Evolutionary conservation across 306 rosid genomes (phyloP).

Genomic region (Prunus salicina): DNA sequence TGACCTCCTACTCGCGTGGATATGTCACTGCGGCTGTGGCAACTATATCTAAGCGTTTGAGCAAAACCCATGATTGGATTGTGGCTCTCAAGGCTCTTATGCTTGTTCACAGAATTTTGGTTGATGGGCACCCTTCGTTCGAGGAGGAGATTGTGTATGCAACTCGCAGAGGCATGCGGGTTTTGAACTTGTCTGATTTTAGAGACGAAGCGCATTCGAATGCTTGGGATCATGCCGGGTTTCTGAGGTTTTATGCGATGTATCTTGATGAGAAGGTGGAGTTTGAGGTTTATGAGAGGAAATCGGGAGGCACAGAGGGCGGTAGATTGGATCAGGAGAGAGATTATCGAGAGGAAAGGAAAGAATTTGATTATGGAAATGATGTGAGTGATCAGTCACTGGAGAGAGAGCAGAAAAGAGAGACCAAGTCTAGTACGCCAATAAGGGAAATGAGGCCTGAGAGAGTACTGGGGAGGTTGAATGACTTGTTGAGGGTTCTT

Average conservation of each 20-base stretch:
- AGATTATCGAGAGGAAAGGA: constrained; percentile 25
- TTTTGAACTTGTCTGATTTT: constrained; percentile 63
- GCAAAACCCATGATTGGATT: constrained; percentile 79
- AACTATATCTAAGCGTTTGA: constrained; percentile 57
- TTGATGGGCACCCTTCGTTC: constrained; percentile 70
- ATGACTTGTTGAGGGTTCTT: constrained; percentile 52
- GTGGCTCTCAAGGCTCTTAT: constrained; percentile 76
- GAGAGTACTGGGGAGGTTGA: constrained; percentile 61
- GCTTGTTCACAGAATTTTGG: constrained; percentile 69
- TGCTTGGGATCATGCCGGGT: constrained; percentile 71
- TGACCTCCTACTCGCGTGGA: constrained; percentile 51
- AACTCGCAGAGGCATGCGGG: constrained; percentile 51
- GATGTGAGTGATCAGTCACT: constrained; percentile 28
- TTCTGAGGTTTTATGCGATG: constrained; percentile 64
- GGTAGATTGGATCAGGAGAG: constrained; percentile 19
- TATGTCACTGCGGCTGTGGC: constrained; percentile 59
- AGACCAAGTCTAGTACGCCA: constrained; percentile 34
- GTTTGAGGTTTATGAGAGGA: constrained; percentile 51
- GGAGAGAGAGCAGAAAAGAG: constrained; percentile 37
- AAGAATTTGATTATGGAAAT: constrained; percentile 37
- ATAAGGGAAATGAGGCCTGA: constrained; percentile 63
- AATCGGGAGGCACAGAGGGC: constrained; percentile 23
- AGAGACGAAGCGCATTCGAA: constrained; percentile 82
- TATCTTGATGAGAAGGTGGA: constrained; percentile 77
- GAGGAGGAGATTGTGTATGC: constrained; percentile 64